Evolutionary conservation across 202 grass and related monocot species (phyloP), one percentile per base, ranked within the genome.

Genomic region (Carex sylvatica): DNA sequence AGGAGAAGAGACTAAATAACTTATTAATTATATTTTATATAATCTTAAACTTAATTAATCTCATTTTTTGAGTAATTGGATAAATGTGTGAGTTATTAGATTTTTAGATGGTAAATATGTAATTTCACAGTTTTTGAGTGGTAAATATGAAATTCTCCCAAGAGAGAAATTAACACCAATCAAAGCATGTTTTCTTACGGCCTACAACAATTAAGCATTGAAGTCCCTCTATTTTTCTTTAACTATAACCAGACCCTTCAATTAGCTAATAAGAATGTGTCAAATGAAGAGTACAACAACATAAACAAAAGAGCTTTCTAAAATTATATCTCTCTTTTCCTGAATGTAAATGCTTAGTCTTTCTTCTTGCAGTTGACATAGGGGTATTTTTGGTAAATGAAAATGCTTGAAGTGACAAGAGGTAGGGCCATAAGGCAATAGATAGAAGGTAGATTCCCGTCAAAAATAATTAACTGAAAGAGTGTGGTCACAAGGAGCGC

Each of bases 321-420:
- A 36, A 55, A 55, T 55, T 30, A 54, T 74, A 3, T 55, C 55
- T 24, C 72, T 75, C 72, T 75, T 75, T 75, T n/a, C 24, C 28
- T 22, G 14, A 30, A 56, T 15, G 15, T 3, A 0, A 15, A 81
- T 49, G 19, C 24, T 81, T 80, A 85, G 65, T 95, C 93, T 87
- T 99, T 90, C 87, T 99, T 95, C 96, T 95, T 95, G 58, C 42
- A 61, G 73, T 88, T 87, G 86, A 83, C 61, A 78, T 99, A 92
- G 35, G 96, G 96, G 87, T 95, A 92, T 73, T 95, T 99, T 84
- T 99, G 96, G 88, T 96, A 99, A 86, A 99, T 92, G 86, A 95
- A 95, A 76, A 99, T 99, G 88, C 96, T 99, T 80, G 65, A 69
- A 58, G 85, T 90, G 30, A 95, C 96, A 61, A 99, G 91, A 71